A percentile compares a stretch with the other conserved stretches of the same genome.
These are phyloP conservation scores for Geopyxis carbonaria DNA, from an alignment of 495 filamentous ascomycete species.

Conservation along the genomic window DNA sequence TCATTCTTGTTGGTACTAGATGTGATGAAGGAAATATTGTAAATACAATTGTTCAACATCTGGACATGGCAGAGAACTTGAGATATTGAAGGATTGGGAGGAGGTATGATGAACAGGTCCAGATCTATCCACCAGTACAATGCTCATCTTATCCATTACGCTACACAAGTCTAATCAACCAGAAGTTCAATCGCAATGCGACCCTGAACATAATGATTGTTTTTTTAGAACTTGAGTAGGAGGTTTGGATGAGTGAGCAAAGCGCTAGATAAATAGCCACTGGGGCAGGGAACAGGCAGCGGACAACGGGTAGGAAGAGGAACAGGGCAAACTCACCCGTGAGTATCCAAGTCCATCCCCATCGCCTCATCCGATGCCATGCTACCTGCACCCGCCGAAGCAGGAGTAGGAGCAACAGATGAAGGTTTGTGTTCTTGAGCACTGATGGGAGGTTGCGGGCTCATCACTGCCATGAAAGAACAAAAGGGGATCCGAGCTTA, in stretches of 20 bases:
- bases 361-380: constrained; percentile 24
- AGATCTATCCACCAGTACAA: too few relatives aligned
- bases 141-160: too few relatives aligned
- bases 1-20: constrained; percentile 27
- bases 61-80: constrained; percentile 3
- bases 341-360: constrained; percentile 27
- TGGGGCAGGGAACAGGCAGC: constrained; percentile 22
- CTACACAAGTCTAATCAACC: too few relatives aligned
- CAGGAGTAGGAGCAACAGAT: constrained; percentile 17
- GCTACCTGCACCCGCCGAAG: constrained; percentile 20
- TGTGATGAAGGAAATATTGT: constrained; percentile 8
- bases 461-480: constrained; percentile 27
- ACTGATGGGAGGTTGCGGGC: constrained; percentile 23
- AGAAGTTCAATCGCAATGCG: too few relatives aligned
- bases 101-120: too few relatives aligned
- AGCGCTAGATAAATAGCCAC: too few relatives aligned
- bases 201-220: too few relatives aligned
- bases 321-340: constrained; percentile 28
- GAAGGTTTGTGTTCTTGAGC: constrained; percentile 22
- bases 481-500: too few relatives aligned
- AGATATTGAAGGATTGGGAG: not conserved
- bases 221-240: too few relatives aligned
- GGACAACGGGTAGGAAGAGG: constrained; percentile 25
- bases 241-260: too few relatives aligned
- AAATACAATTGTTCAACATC: constrained; percentile 12